These are phyloP conservation scores for Tuber aestivum DNA, from an alignment of 495 filamentous ascomycete genomes.

Conservation along the genomic window DNA sequence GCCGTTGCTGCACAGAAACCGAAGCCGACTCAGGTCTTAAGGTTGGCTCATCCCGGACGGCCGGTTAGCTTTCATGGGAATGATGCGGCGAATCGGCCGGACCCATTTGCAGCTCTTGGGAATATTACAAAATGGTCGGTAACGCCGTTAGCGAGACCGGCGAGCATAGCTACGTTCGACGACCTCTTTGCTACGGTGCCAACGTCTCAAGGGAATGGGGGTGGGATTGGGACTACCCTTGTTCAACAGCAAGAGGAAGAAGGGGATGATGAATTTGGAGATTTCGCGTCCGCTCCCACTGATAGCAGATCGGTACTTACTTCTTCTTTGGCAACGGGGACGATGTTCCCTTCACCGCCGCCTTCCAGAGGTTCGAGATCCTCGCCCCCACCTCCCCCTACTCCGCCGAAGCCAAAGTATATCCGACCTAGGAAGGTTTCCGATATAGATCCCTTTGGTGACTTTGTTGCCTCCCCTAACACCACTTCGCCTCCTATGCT, in stretches of 20 bases:
- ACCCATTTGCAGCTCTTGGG: slow-evolving; percentile 29
- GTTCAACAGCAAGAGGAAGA: slow-evolving; percentile 8
- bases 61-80: slow-evolving; percentile 29
- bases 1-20: slow-evolving; percentile 12
- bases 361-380: neutral
- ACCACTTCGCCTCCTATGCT: slow-evolving; percentile 16
- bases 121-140: slow-evolving; percentile 15
- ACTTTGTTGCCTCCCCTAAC: slow-evolving; percentile 32
- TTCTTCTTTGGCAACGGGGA: neutral
- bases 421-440: slow-evolving; percentile 11
- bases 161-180: slow-evolving; percentile 3
- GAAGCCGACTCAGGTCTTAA: slow-evolving; percentile 23
- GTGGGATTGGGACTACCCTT: neutral
- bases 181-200: slow-evolving; percentile 19
- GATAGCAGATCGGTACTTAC: neutral
- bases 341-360: neutral
- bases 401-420: slow-evolving; percentile 26
- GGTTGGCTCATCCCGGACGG: slow-evolving; percentile 21
- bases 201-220: slow-evolving; percentile 7
- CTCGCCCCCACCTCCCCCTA: slow-evolving; percentile 15
- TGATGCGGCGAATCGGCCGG: slow-evolving; percentile 9
- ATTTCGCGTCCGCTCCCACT: slow-evolving; percentile 28
- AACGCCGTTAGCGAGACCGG: slow-evolving; percentile 14
- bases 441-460: slow-evolving; percentile 39
- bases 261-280: slow-evolving; percentile 36